phyloP scores from a whole-genome alignment of 208 protist genomes.

The Angomonas ambiguus region DNA sequence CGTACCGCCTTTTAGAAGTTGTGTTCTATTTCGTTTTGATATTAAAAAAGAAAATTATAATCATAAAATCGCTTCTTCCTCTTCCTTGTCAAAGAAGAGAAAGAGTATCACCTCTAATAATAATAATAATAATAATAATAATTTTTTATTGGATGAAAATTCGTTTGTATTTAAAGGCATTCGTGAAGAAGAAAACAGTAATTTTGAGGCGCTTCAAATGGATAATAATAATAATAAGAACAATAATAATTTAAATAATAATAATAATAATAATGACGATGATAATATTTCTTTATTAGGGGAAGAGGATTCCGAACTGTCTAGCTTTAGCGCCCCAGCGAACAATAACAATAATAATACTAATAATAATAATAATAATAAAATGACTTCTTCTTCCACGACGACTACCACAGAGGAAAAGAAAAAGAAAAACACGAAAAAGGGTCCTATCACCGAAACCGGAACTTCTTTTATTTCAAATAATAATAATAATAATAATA shows the following conservation, averaged over 20 bases:
- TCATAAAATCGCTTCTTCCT: neutral
- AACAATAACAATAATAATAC: slow-evolving; percentile 10
- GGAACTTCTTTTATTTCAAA: too few species aligned
- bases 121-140: neutral
- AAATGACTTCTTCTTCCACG: neutral
- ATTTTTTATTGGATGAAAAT: neutral
- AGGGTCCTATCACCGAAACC: too few species aligned
- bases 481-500: slow-evolving; percentile 4
- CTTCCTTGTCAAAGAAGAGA: neutral
- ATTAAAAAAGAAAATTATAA: neutral
- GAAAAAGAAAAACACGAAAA: neutral
- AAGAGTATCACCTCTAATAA: neutral
- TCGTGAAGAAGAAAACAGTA: neutral
- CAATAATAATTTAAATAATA: neutral
- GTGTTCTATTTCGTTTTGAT: neutral
- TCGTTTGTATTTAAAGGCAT: neutral
- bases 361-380: neutral
- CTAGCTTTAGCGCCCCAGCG: too few species aligned
- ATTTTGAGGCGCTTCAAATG: neutral
- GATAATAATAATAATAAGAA: neutral
- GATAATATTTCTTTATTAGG: neutral
- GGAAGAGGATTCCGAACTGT: slow-evolving; percentile 5
- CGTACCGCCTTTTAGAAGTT: neutral
- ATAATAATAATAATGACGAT: slow-evolving; percentile 1
- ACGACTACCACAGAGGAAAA: neutral